Conservation (phyloP, 1,139 yeast genomes). For the Pichia sorboxylosa region DNA sequence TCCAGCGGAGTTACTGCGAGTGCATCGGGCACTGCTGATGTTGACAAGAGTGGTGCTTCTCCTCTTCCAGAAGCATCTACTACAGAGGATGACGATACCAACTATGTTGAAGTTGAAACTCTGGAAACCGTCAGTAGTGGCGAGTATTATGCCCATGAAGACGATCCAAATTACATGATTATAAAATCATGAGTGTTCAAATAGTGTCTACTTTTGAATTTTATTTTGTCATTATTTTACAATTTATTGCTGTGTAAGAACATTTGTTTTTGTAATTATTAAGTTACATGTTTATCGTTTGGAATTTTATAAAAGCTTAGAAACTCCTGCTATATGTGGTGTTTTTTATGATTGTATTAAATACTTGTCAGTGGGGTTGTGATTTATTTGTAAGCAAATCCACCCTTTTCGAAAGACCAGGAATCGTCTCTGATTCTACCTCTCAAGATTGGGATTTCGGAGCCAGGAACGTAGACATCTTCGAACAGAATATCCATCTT, state of each 20-base stretch:
- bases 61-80: slow-evolving; percentile 2
- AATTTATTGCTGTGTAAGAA: background rate
- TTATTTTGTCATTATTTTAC: slow-evolving; percentile 1
- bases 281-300: too few species aligned
- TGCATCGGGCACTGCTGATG: slow-evolving; percentile 3
- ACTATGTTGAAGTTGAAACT: slow-evolving; percentile 28
- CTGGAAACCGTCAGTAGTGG: slow-evolving; percentile 41
- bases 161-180: slow-evolving; percentile 41
- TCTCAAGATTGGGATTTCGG: slow-evolving; percentile 85
- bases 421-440: slow-evolving; percentile 94
- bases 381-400: slow-evolving; percentile 36
- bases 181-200: too few species aligned
- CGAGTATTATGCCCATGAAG: slow-evolving; percentile 34
- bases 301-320: too few species aligned
- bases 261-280: background rate
- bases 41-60: background rate
- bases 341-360: too few species aligned
- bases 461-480: slow-evolving; percentile 92
- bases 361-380: too few species aligned
- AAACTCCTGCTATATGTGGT: too few species aligned
- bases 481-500: slow-evolving; percentile 89
- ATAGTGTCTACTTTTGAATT: too few species aligned
- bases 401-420: slow-evolving; percentile 72
- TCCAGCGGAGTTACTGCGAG: slow-evolving; percentile 1
- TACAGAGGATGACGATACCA: slow-evolving; percentile 1